These are phyloP conservation scores for Komagataella pastoris DNA, from an alignment of 805 yeast species.

Conservation along the genomic window DNA sequence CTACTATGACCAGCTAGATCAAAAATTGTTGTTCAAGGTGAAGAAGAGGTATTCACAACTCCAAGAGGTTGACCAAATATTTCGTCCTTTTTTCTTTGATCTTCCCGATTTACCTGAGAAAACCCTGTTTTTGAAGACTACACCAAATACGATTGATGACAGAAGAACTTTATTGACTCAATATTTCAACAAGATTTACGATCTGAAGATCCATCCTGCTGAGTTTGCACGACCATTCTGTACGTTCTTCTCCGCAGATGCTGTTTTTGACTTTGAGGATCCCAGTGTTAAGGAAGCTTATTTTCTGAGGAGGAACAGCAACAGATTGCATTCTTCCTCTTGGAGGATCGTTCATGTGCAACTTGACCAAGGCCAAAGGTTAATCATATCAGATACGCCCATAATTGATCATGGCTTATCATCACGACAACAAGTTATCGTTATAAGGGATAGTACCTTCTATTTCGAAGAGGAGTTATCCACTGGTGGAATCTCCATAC, in stretches of 20 bases:
- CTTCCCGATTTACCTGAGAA: slow-evolving; percentile 57
- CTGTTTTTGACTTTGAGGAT: slow-evolving; percentile 20
- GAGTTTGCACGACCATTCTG: slow-evolving; percentile 40
- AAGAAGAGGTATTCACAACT: slow-evolving; percentile 51
- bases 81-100: slow-evolving; percentile 41
- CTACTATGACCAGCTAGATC: slow-evolving; percentile 49
- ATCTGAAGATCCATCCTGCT: slow-evolving; percentile 36
- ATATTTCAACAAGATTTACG: slow-evolving; percentile 44
- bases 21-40: slow-evolving; percentile 49
- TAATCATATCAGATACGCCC: slow-evolving; percentile 9
- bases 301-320: slow-evolving; percentile 4
- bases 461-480: slow-evolving; percentile 10
- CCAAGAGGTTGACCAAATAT: slow-evolving; percentile 42
- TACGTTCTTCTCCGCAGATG: slow-evolving; percentile 53
- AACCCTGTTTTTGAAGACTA: slow-evolving; percentile 36
- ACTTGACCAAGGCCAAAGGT: slow-evolving; percentile 4
- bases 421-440: slow-evolving; percentile 8
- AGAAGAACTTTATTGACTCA: slow-evolving; percentile 42
- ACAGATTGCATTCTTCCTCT: slow-evolving; percentile 2
- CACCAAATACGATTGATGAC: slow-evolving; percentile 53
- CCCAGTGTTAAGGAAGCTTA: slow-evolving; percentile 5
- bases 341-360: slow-evolving; percentile 4
- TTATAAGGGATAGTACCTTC: slow-evolving; percentile 8
- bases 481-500: slow-evolving; percentile 10
- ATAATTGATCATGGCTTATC: slow-evolving; percentile 10